phyloP scores from a whole-genome alignment of 2,329 filamentous ascomycete species.

The Aspergillus costaricaensis region DNA sequence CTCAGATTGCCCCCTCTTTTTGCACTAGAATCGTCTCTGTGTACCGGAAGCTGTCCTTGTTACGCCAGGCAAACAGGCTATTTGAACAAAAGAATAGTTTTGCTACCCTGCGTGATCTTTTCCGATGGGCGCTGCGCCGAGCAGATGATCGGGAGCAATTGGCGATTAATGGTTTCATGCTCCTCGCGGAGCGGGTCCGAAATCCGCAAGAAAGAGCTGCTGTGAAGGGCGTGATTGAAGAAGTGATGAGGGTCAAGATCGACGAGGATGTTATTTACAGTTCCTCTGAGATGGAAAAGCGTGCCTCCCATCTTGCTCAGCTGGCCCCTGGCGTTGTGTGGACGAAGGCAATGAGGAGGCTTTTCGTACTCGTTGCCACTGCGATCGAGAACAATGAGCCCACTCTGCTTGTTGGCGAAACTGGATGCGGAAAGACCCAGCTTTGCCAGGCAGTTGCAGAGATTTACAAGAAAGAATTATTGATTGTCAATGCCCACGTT shows the following conservation, averaged over 20 bases:
- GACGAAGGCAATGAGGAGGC: conserved; percentile 89
- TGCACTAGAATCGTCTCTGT: conserved; percentile 88
- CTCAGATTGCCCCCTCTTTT: conserved; percentile 86
- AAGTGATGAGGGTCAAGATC: conserved; percentile 82
- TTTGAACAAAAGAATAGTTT: conserved; percentile 99
- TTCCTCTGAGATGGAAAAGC: conserved; percentile 57
- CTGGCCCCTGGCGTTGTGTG: conserved; percentile 68
- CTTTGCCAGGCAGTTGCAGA: conserved; percentile 91
- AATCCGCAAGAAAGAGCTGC: conserved; percentile 81
- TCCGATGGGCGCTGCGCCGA: conserved; percentile 86
- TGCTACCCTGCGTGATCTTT: conserved; percentile 91
- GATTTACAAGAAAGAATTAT: conserved; percentile 71
- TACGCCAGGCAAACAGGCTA: conserved; percentile 84
- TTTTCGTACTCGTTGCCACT: conserved; percentile 85
- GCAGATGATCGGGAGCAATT: conserved; percentile 86
- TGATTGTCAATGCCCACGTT: conserved; percentile 95
- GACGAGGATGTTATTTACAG: conserved; percentile 74
- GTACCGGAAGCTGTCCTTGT: conserved; percentile 85
- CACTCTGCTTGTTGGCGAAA: conserved; percentile 91
- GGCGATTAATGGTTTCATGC: conserved; percentile 91
- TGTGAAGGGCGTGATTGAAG: conserved; percentile 86
- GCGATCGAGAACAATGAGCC: conserved; percentile 90
- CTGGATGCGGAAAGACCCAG: conserved; percentile 96
- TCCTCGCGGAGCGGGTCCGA: conserved; percentile 91
- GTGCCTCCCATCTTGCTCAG: conserved; percentile 48